Evolutionary conservation across 108 stramenopile genomes (phyloP), one percentile per base, ranked within the genome.

Genomic region (Skeletonema potamos): DNA sequence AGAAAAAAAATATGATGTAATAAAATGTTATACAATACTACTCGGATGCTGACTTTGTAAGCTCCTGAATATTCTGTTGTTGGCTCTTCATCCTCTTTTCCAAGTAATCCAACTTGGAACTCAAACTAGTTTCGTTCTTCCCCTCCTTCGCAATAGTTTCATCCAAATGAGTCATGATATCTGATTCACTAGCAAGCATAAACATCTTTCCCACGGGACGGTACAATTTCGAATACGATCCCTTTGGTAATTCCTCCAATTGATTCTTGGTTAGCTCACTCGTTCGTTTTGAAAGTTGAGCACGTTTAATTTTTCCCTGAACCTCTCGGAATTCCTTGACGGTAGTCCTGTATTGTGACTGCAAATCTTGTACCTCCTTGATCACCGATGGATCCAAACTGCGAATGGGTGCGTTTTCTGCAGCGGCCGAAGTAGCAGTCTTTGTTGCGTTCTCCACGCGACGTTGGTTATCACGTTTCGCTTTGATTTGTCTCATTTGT

Each of bases 191-290:
- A 5, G 87, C 69, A 41, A 85, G 76, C 79, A 96, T 66, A 81
- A 96, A 96, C 73, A 91, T 82, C 73, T 97, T 97, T 17, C 96
- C 96, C 34, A 93, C 70, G 10, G 73, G 63, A 34, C 83, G 77
- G 68, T 88, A 97, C 75, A 93, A 83, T 24, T 80, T 77, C 0
- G 82, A 33, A 54, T 84, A 75, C 2, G 66, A 67, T 3, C 65
- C 83, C 15, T 61, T 58, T 9, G 89, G 87, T 11, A 86, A 24
- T 58, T 82, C 69, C 51, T 82, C 70, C 27, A 97, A 62, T 80
- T 97, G 92, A 12, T 22, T 22, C 27, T 82, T 74, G 12, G 94
- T 95, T 2, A 95, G 58, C 33, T 90, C 83, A 46, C 80, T 74
- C 44, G 87, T 80, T 55, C 85, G 81, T 48, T 85, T 74, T 74